Evolutionary conservation across 2,329 filamentous ascomycete species (phyloP).

Genomic region (Fusarium nodosum): DNA sequence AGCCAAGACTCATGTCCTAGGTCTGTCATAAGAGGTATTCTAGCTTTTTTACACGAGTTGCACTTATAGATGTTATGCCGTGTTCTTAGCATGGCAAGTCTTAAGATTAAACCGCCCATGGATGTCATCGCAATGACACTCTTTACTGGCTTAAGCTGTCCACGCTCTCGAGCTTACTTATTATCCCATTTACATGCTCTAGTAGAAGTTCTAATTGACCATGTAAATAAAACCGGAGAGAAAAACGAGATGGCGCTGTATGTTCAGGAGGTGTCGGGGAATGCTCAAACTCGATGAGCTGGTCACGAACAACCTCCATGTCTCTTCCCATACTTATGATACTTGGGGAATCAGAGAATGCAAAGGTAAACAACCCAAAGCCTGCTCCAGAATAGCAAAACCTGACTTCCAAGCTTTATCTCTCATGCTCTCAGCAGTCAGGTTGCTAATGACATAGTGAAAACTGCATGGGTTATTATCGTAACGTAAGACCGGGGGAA

Average conservation of each 20-base stretch:
- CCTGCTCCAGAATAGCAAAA: background rate
- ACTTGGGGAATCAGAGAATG: background rate
- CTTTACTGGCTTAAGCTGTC: too few species aligned
- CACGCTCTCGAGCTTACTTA: too few species aligned
- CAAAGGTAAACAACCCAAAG: background rate
- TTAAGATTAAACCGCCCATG: too few species aligned
- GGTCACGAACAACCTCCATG: background rate
- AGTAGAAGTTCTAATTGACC: too few species aligned
- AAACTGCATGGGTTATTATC: background rate
- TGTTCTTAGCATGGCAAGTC: too few species aligned
- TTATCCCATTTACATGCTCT: too few species aligned
- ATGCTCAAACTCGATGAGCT: background rate
- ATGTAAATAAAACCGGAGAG: too few species aligned
- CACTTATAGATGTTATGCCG: too few species aligned
- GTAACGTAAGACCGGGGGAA: constrained; percentile 1
- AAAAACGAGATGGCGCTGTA: background rate
- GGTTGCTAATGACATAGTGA: background rate
- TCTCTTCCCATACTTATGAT: background rate
- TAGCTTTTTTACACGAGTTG: too few species aligned
- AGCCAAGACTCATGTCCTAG: too few species aligned
- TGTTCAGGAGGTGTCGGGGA: background rate
- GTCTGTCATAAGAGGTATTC: too few species aligned
- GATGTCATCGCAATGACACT: too few species aligned
- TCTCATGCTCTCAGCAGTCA: background rate
- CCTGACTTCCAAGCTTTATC: background rate